Percentiles rank a stretch among this genome's conserved stretches.
These are phyloP conservation scores for Aspergillus tamarii DNA, from an alignment of 2,329 filamentous ascomycete genomes.

Conservation along the genomic window DNA sequence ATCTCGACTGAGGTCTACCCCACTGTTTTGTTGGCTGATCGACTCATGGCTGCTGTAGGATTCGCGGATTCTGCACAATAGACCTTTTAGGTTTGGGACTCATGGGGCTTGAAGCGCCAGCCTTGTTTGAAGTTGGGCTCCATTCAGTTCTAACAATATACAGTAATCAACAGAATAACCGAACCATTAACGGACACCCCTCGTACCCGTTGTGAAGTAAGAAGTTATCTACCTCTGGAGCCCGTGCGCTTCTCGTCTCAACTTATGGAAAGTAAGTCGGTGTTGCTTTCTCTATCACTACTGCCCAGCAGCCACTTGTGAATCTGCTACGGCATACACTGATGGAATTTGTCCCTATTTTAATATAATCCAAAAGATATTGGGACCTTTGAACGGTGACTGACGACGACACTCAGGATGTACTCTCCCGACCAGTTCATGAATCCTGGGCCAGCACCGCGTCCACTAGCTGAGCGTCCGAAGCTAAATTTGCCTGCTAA, in stretches of 20 bases:
- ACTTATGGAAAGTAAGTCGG: constrained; percentile 41
- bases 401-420: constrained; percentile 38
- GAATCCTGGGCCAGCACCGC: constrained; percentile 94
- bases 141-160: constrained; percentile 1
- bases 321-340: neutral
- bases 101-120: neutral
- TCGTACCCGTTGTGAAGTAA: constrained; percentile 12
- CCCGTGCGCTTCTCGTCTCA: constrained; percentile 26
- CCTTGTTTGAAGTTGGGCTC: neutral
- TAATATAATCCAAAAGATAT: neutral
- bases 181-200: constrained; percentile 9
- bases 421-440: constrained; percentile 76
- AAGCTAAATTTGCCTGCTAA: constrained; percentile 75
- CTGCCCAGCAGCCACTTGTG: neutral
- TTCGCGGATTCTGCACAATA: neutral
- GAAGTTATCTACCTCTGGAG: constrained; percentile 18
- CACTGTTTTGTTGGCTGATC: neutral
- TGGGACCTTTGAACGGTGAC: neutral
- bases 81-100: neutral
- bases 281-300: neutral
- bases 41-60: neutral
- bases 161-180: constrained; percentile 3
- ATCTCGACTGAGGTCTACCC: neutral
- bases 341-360: neutral
- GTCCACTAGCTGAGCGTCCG: constrained; percentile 81